phyloP scores from a whole-genome alignment of 768 basidiomycete species.

The Gelatoporia subvermispora region DNA sequence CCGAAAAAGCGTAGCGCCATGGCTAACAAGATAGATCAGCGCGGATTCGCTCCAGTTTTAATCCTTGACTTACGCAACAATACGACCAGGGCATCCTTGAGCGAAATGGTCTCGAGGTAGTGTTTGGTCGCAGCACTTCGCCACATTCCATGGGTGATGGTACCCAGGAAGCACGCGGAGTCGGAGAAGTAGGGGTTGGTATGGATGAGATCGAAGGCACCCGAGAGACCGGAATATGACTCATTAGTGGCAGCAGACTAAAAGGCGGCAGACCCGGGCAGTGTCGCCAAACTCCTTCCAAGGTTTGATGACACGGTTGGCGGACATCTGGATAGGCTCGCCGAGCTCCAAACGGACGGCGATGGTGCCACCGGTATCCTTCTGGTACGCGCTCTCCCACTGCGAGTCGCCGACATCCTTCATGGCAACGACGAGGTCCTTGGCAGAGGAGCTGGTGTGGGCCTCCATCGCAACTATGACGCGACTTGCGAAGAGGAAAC shows the following conservation, averaged over 20 bases:
- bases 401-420: slow-evolving; percentile 83
- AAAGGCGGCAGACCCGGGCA: slow-evolving; percentile 67
- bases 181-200: slow-evolving; percentile 98
- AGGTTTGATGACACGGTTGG: slow-evolving; percentile 91
- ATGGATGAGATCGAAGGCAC: slow-evolving; percentile 99
- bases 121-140: slow-evolving; percentile 91
- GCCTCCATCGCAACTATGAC: slow-evolving; percentile 99
- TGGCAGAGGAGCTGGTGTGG: slow-evolving; percentile 90
- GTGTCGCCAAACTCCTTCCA: slow-evolving; percentile 99
- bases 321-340: slow-evolving; percentile 99
- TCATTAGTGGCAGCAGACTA: slow-evolving; percentile 88
- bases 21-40: slow-evolving; percentile 26
- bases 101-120: slow-evolving; percentile 90
- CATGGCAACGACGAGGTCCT: slow-evolving; percentile 93
- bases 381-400: slow-evolving; percentile 94
- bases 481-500: slow-evolving; percentile 91
- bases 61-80: slow-evolving; percentile 61
- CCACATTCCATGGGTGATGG: slow-evolving; percentile 98
- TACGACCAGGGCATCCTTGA: slow-evolving; percentile 87
- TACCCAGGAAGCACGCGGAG: slow-evolving; percentile 87
- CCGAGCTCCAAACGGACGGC: slow-evolving; percentile 97
- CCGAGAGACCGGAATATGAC: slow-evolving; percentile 92
- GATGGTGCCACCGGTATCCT: slow-evolving; percentile 92
- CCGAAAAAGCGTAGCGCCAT: slow-evolving; percentile 91
- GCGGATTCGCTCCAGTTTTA: background rate